Evolutionary conservation across 306 rosid genomes (phyloP), one percentile per base, ranked within the genome.

Genomic region (Dryas drummondii): DNA sequence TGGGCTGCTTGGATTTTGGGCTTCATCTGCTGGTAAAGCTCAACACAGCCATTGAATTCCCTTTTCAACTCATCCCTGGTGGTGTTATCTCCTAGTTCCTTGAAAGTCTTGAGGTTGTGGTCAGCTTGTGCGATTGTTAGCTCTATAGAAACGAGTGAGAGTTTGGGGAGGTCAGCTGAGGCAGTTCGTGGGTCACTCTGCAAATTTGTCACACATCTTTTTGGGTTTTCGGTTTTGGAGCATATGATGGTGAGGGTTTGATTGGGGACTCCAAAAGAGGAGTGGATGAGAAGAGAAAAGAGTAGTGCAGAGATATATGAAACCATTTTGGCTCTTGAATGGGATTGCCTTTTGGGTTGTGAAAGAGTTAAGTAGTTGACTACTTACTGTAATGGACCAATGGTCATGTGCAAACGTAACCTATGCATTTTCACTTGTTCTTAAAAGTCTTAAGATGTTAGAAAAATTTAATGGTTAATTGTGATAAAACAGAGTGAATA

Each of bases 91-190:
- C 69, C 7, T 8, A 73, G 40, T n/a, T 73, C 32, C 4, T 1
- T 11, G 61, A 22, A 61, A 6, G 37, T 47, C 26, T 60, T 5
- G 26, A 46, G 55, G 37, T 37, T 61, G 17, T 37, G 6, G 15
- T 45, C 32, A 5, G 32, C 60, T 60, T 37, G 78, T 4, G 49
- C 13, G 11, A 9, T 1, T 26, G 70, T 47, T 14, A 60, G 46
- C 14, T 61, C 37, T 17, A 61, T 4, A 2, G 70, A 73, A 4
- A 73, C 49, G 3, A 73, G 58, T 14, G 60, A 73, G 4, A 73
- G 78, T 32, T 48, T 7, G 9, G 48, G 50, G 11, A 62, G 60
- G 47, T 60, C 78, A 13, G 70, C 61, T 22, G 58, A 47, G n/a
- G 48, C 1, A 27, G 78, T 73, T 4, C 10, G 15, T 1, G 40